Conservation (phyloP, 192 early-diverging fungal genomes). For the Chytriomyces sp. region DNA sequence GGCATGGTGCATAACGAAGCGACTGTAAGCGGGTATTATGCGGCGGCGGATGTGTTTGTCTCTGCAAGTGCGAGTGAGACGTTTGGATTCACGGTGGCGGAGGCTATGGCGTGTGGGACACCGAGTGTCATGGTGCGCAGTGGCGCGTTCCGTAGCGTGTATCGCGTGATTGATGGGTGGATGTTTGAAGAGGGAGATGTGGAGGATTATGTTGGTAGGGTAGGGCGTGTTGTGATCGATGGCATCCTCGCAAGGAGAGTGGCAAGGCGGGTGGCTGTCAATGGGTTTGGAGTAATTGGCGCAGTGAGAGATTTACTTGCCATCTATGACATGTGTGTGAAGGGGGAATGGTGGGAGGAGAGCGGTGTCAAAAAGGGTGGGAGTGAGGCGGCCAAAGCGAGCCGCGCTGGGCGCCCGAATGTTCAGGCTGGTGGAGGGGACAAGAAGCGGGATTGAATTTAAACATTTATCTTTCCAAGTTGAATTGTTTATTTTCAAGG, state of each 20-base stretch:
- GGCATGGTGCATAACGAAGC: constrained; percentile 51
- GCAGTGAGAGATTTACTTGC: constrained; percentile 43
- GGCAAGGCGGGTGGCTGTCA: constrained; percentile 40
- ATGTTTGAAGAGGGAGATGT: constrained; percentile 52
- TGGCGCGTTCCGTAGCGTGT: constrained; percentile 50
- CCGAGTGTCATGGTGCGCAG: constrained; percentile 49
- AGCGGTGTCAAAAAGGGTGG: not conserved
- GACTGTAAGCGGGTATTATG: constrained; percentile 41
- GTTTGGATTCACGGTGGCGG: constrained; percentile 61
- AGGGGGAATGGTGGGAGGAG: constrained; percentile 19
- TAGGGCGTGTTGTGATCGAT: constrained; percentile 19
- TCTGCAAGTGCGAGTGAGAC: constrained; percentile 56
- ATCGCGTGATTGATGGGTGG: constrained; percentile 53
- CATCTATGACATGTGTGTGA: constrained; percentile 39
- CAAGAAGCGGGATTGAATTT: too few relatives aligned
- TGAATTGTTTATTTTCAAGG: too few relatives aligned
- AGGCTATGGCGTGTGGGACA: constrained; percentile 56
- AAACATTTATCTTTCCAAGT: too few relatives aligned
- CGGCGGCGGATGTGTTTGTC: constrained; percentile 50
- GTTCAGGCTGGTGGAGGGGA: too few relatives aligned
- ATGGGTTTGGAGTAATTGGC: constrained; percentile 36
- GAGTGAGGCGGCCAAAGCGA: not conserved
- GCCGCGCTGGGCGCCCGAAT: too few relatives aligned
- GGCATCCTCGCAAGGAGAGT: constrained; percentile 19
- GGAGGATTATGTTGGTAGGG: constrained; percentile 42